Percentiles rank a stretch among this genome's conserved stretches.
Conservation (phyloP, 1,284 basidiomycete genomes). For the Inonotus hispidus region DNA sequence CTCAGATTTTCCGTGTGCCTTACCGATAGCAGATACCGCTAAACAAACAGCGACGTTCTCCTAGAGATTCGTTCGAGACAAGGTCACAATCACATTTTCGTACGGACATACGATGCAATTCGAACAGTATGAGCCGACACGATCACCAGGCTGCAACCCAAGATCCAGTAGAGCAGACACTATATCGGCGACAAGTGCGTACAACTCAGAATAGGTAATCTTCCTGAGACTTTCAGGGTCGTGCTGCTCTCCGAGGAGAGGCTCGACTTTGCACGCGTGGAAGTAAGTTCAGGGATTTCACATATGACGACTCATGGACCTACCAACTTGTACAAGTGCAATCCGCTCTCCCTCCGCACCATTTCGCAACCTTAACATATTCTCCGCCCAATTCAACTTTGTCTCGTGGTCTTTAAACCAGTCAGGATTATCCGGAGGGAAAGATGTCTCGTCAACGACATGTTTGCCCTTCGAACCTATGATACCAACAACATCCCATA, state of each 20-base stretch:
- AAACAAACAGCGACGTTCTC: conserved; percentile 73
- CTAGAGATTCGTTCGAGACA: conserved; percentile 28
- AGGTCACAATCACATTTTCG: background rate
- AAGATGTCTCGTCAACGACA: conserved; percentile 53
- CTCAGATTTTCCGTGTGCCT: conserved; percentile 13
- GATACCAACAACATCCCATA: conserved; percentile 71
- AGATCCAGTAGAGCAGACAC: conserved; percentile 56
- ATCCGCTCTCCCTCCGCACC: conserved; percentile 51
- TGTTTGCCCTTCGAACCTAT: conserved; percentile 43
- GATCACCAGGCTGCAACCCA: conserved; percentile 67
- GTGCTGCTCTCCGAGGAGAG: conserved; percentile 25
- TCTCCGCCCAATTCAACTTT: conserved; percentile 82
- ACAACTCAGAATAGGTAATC: conserved; percentile 58
- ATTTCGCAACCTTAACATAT: conserved; percentile 47
- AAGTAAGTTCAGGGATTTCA: background rate
- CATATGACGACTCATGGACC: conserved; percentile 17
- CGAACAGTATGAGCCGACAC: conserved; percentile 76
- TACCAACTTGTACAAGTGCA: conserved; percentile 76
- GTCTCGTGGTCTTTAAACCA: conserved; percentile 64
- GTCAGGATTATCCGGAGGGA: conserved; percentile 65
- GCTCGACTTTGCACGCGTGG: conserved; percentile 5
- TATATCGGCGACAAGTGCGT: conserved; percentile 52
- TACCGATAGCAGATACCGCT: conserved; percentile 67
- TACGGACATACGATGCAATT: conserved; percentile 62
- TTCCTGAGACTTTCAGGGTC: conserved; percentile 42